A percentile compares a stretch with the other conserved stretches of the same genome.
Evolutionary conservation across 768 basidiomycete species (phyloP).

Genomic region (Coprinopsis strossmayeri): DNA sequence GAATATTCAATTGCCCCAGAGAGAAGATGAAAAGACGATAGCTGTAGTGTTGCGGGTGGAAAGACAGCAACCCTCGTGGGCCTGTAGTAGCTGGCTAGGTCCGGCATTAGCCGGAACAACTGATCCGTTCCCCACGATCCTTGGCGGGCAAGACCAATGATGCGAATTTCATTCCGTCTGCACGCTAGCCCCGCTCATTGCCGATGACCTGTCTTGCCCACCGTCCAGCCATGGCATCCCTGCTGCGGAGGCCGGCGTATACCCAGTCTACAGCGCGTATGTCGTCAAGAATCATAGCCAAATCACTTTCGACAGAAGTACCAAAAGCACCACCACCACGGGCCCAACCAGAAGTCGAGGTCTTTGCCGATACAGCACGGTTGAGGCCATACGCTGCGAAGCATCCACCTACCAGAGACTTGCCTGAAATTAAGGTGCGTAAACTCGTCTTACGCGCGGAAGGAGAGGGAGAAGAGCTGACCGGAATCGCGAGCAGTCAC

Average conservation of each 20-base stretch:
- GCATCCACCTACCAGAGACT: conserved; percentile 21
- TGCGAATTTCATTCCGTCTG: too few relatives aligned
- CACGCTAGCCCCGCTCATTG: too few relatives aligned
- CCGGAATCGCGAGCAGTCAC: conserved; percentile 26
- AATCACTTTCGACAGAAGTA: neutral
- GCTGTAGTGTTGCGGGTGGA: too few relatives aligned
- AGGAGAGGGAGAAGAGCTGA: conserved; percentile 1
- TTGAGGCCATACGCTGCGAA: conserved; percentile 11
- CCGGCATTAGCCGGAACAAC: too few relatives aligned
- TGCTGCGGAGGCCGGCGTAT: neutral
- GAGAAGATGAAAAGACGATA: too few relatives aligned
- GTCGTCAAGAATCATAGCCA: neutral
- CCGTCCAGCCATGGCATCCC: neutral
- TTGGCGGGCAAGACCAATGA: too few relatives aligned
- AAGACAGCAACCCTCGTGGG: too few relatives aligned
- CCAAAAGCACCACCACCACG: conserved; percentile 12
- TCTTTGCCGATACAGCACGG: conserved; percentile 7
- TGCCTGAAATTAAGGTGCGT: conserved; percentile 29
- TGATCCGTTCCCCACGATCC: too few relatives aligned
- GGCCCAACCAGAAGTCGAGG: conserved; percentile 19
- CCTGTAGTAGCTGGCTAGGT: too few relatives aligned
- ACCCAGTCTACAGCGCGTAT: neutral
- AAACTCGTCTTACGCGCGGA: neutral
- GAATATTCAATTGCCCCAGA: too few relatives aligned
- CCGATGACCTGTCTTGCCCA: too few relatives aligned